Base-by-base conservation (phyloP, 129 eudicot species). In the Pulicaria dysenterica region DNA sequence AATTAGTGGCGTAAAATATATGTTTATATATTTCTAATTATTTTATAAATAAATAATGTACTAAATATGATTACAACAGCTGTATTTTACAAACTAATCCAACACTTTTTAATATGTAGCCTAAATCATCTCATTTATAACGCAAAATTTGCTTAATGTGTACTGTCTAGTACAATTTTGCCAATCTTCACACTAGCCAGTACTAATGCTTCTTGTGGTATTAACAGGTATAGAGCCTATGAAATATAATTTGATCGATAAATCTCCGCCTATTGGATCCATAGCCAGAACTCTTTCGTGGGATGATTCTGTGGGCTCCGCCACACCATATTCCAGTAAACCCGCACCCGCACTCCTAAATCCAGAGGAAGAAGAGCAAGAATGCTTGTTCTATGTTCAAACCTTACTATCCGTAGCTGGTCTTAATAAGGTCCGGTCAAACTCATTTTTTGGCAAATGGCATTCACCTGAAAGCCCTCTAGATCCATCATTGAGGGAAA, bases 221-320 rank as follows among this genome's bases (percentile, higher is more conserved):
- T 55, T 24, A 69, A 53, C 88, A 87, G 98, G 90, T 8, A n/a
- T 36, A 5, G 83, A 80, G 40, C 66, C 69, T 9, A 57, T 84
- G 63, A 77, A 63, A 76, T 90, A 86, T 51, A 95, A 91, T 69
- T 73, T 91, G 77, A 90, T 95, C 53, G 99, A 85, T 77, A 95
- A 95, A 80, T 95, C 99, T 6, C 99, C 99, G 1, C 99, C 89
- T 3, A 95, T 95, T 40, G 99, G 96, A 73, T 95, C 99, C 67
- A 85, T 95, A 73, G 91, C 97, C 62, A 96, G 99, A 15, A 90
- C 99, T 62, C 80, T 95, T 57, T 83, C 99, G 42, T 86, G 97
- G 97, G 94, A 86, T 14, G 94, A 90, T 75, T 73, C 83, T 48
- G 73, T 72, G 39, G 88, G 84, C 11, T 72, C 88, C 49, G 77